Evolutionary conservation across 179 eudicot genomes (phyloP).

Genomic region (Silene coronaria): DNA sequence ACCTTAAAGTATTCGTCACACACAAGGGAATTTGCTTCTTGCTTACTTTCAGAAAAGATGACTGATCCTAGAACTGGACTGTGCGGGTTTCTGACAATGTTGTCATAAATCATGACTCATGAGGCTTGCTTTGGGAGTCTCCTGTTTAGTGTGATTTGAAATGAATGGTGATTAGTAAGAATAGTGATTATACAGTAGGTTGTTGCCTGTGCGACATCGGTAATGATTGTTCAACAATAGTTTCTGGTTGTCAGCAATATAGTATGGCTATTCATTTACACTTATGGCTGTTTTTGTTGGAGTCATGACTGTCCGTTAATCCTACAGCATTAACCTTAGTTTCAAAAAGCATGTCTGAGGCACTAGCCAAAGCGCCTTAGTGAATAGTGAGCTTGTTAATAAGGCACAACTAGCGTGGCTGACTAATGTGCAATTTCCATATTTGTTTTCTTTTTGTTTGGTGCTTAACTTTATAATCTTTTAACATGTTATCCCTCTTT

Average conservation of each 20-base stretch:
- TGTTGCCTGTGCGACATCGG: no score
- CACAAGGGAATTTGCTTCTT: background rate
- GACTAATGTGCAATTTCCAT: no score
- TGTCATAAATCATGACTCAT: background rate
- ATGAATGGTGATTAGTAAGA: background rate
- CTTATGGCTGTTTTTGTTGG: background rate
- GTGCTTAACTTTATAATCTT: no score
- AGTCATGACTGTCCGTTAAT: background rate
- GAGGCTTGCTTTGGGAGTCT: background rate
- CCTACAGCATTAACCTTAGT: background rate
- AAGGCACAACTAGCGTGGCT: no score
- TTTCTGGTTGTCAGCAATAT: background rate
- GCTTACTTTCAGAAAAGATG: background rate
- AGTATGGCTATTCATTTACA: background rate
- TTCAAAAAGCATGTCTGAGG: no score
- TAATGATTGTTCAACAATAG: background rate
- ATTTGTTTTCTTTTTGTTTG: no score
- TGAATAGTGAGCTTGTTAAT: no score
- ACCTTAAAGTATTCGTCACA: background rate
- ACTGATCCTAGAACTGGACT: slow-evolving; percentile 9
- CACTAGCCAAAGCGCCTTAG: no score
- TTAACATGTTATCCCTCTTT: no score
- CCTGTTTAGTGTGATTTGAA: background rate
- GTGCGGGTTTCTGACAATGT: slow-evolving; percentile 12
- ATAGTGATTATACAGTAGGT: background rate